These are phyloP conservation scores for Candida railenensis DNA, from an alignment of 805 yeast species.

Conservation along the genomic window DNA sequence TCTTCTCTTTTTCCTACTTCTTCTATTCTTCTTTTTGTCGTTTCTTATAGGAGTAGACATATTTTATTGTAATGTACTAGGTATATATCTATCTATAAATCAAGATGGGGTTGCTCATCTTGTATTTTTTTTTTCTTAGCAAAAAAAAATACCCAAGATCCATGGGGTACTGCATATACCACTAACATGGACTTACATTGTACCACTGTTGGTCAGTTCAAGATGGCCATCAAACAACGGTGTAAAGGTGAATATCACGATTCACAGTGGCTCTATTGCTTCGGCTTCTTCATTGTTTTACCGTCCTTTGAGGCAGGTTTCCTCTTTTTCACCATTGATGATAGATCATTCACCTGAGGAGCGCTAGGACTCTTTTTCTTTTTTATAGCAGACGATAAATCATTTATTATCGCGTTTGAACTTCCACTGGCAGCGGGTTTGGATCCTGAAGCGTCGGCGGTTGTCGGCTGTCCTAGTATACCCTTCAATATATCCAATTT, in stretches of 20 bases:
- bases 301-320: constrained; percentile 16
- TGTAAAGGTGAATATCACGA: no score
- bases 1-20: constrained; percentile 79
- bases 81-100: neutral
- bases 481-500: constrained; percentile 56
- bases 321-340: constrained; percentile 62
- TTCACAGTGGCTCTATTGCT: no score
- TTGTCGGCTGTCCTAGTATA: constrained; percentile 48
- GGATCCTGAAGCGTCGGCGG: constrained; percentile 7
- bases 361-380: constrained; percentile 11
- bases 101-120: neutral
- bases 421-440: constrained; percentile 11
- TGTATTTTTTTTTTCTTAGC: neutral
- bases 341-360: constrained; percentile 55
- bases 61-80: neutral
- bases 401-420: constrained; percentile 15
- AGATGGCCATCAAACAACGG: no score
- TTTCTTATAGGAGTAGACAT: neutral
- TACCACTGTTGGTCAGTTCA: no score
- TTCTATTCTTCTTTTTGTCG: constrained; percentile 26
- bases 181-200: no score
- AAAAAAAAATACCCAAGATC: neutral
- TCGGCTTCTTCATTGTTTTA: constrained; percentile 10
- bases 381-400: constrained; percentile 24
- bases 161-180: neutral